These are phyloP conservation scores for Themeda triandra DNA, from an alignment of 176 grass and related monocot species.

Conservation along the genomic window DNA sequence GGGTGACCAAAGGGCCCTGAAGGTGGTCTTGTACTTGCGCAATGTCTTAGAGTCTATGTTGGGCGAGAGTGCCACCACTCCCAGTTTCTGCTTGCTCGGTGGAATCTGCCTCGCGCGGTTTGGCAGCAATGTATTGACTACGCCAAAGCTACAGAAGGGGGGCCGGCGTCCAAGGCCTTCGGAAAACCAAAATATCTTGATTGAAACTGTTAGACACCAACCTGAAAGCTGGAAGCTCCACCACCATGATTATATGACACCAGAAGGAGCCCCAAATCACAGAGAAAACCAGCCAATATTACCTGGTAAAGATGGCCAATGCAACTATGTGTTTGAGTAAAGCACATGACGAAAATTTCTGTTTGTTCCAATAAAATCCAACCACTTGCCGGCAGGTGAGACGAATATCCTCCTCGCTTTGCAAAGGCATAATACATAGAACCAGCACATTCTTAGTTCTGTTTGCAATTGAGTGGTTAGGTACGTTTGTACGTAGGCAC, in stretches of 20 bases:
- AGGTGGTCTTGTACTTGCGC: too few relatives aligned
- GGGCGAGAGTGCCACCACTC: too few relatives aligned
- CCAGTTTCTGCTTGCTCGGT: too few relatives aligned
- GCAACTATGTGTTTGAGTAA: background rate
- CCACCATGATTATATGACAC: background rate
- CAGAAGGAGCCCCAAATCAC: background rate
- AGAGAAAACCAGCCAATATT: background rate
- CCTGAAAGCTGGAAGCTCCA: too few relatives aligned
- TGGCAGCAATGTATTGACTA: too few relatives aligned
- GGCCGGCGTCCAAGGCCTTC: too few relatives aligned
- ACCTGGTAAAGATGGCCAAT: background rate
- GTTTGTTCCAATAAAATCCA: background rate
- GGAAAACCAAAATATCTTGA: too few relatives aligned
- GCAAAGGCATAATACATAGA: background rate
- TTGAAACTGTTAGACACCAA: too few relatives aligned
- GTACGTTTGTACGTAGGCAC: background rate
- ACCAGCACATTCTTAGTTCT: background rate
- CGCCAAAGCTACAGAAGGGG: too few relatives aligned
- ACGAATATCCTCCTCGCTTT: background rate
- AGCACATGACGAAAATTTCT: background rate
- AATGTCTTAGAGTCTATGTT: too few relatives aligned
- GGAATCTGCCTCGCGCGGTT: too few relatives aligned
- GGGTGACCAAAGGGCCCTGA: too few relatives aligned
- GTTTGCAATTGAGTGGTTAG: background rate
- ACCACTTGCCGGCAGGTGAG: background rate